Conservation (phyloP, 116 monocot genomes). For the Papilionanthe hybrid region DNA sequence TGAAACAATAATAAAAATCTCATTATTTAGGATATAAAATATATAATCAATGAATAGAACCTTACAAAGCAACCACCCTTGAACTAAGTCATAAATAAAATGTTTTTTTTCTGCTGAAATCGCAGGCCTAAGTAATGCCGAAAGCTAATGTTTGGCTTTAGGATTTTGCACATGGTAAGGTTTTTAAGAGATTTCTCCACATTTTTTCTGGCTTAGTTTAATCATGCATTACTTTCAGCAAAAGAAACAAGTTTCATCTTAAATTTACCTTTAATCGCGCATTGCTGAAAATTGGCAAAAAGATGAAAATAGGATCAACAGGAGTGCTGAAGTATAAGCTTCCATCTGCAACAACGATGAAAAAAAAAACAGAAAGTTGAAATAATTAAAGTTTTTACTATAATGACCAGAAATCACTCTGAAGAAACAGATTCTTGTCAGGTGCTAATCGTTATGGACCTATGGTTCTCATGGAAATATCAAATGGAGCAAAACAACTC, state of each 20-base stretch:
- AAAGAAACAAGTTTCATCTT: not conserved
- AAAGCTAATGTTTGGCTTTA: too few species aligned
- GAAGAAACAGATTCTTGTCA: not conserved
- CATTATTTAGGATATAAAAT: not conserved
- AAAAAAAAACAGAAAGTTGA: constrained; percentile 4
- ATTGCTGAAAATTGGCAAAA: constrained; percentile 54
- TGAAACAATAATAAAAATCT: not conserved
- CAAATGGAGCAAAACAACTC: not conserved
- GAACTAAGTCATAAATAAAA: not conserved
- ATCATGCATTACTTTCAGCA: not conserved
- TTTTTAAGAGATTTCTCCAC: too few species aligned
- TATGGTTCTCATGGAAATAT: not conserved
- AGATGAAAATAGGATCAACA: constrained; percentile 59
- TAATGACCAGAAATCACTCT: not conserved
- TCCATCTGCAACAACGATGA: constrained; percentile 41
- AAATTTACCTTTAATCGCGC: constrained; percentile 52
- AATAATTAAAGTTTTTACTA: not conserved
- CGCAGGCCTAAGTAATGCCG: too few species aligned
- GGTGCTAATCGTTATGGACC: too few species aligned
- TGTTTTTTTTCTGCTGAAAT: too few species aligned
- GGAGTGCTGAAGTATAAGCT: constrained; percentile 60
- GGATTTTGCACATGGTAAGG: too few species aligned
- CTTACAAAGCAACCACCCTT: not conserved
- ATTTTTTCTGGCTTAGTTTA: too few species aligned
- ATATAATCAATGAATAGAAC: not conserved